Conservation (phyloP, 257 asterid species). For the Solanum commersonii region DNA sequence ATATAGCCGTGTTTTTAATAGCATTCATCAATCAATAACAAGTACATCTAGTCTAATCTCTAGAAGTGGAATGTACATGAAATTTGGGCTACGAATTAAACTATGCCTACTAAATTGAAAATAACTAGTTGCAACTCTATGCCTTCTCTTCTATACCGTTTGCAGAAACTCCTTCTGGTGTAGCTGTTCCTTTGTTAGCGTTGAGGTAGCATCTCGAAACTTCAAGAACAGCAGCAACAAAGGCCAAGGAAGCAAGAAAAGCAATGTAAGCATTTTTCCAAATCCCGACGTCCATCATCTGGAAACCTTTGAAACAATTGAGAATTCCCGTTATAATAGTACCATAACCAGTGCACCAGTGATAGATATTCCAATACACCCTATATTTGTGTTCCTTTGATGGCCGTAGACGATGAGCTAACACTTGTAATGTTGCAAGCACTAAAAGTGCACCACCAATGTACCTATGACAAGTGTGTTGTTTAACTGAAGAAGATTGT, state of each 20-base stretch:
- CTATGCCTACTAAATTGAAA: neutral
- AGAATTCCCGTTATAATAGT: neutral
- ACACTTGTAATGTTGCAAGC: neutral
- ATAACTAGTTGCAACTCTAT: neutral
- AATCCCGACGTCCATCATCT: neutral
- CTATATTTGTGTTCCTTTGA: neutral
- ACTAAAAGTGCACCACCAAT: neutral
- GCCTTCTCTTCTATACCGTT: neutral
- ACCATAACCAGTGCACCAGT: neutral
- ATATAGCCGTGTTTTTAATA: neutral
- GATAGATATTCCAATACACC: neutral
- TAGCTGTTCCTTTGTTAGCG: neutral
- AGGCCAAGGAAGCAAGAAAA: neutral
- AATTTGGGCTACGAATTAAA: neutral
- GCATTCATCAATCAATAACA: neutral
- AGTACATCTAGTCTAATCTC: neutral
- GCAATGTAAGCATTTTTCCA: neutral
- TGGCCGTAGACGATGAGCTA: neutral
- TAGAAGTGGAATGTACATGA: neutral
- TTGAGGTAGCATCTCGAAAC: neutral
- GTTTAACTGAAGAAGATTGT: neutral
- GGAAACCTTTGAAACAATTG: neutral
- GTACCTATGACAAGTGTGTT: neutral
- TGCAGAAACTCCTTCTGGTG: neutral
- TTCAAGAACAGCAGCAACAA: neutral